phyloP scores from a whole-genome alignment of 352 stramenopile genomes.

The Phytopythium montanum region DNA sequence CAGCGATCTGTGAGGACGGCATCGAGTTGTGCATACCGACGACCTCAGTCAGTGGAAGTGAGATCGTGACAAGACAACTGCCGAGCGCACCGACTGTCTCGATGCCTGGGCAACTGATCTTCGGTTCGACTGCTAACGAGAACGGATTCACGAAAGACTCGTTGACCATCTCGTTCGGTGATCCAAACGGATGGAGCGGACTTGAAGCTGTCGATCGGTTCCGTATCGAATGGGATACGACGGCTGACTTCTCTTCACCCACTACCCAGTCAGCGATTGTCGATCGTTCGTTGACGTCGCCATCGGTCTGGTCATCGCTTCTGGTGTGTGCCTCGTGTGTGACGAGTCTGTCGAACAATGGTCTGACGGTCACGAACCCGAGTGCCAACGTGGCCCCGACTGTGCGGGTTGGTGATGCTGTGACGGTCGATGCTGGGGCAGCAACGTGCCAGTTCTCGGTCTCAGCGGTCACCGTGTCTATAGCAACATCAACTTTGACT shows the following conservation, averaged over 20 bases:
- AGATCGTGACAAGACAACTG: slow-evolving; percentile 60
- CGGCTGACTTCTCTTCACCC: slow-evolving; percentile 51
- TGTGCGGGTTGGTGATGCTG: slow-evolving; percentile 30
- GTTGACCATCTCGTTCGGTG: slow-evolving; percentile 53
- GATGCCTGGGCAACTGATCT: slow-evolving; percentile 46
- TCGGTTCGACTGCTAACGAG: slow-evolving; percentile 31
- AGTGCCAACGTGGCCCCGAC: slow-evolving; percentile 17
- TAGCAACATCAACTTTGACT: slow-evolving; percentile 19
- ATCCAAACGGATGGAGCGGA: slow-evolving; percentile 68
- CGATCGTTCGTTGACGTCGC: slow-evolving; percentile 9
- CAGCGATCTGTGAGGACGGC: slow-evolving; percentile 83
- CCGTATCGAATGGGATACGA: slow-evolving; percentile 89
- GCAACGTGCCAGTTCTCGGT: slow-evolving; percentile 57
- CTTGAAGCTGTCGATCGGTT: slow-evolving; percentile 84
- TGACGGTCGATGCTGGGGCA: slow-evolving; percentile 47
- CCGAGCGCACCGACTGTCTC: slow-evolving; percentile 37
- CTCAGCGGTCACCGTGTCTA: slow-evolving; percentile 12
- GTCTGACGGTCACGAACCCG: slow-evolving; percentile 25
- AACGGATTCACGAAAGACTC: slow-evolving; percentile 64
- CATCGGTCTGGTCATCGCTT: slow-evolving; percentile 21
- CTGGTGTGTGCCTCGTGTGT: slow-evolving; percentile 53
- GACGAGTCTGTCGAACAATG: slow-evolving; percentile 17
- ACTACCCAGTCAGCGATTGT: slow-evolving; percentile 34
- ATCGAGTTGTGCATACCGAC: slow-evolving; percentile 74
- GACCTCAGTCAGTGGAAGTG: slow-evolving; percentile 1